Conservation (phyloP, 495 filamentous ascomycete species). For the Bathelium albidoporum region DNA sequence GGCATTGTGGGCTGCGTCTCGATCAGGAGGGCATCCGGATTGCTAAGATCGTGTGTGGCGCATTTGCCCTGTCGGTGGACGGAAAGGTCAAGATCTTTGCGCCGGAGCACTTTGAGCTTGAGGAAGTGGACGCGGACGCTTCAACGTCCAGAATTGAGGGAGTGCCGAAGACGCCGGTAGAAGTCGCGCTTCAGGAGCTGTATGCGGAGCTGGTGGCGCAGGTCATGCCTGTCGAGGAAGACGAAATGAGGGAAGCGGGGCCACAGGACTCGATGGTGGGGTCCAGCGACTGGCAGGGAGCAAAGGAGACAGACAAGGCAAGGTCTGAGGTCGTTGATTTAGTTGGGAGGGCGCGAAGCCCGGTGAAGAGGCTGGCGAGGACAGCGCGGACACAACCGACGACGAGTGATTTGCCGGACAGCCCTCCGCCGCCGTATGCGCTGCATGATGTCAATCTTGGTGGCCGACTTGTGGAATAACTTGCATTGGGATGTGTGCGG, state of each 20-base stretch:
- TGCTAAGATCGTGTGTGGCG: slow-evolving; percentile 20
- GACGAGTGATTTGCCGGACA: background rate
- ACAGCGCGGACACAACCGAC: background rate
- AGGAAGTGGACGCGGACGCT: background rate
- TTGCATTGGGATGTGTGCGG: background rate
- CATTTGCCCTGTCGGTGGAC: slow-evolving; percentile 21
- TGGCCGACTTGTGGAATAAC: background rate
- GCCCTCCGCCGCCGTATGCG: background rate
- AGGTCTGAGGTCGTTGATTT: background rate
- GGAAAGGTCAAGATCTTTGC: slow-evolving; percentile 19
- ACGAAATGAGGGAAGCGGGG: background rate
- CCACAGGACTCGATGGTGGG: background rate
- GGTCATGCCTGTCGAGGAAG: background rate
- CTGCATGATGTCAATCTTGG: background rate
- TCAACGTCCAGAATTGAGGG: background rate
- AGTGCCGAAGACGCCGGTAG: background rate
- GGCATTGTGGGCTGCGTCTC: slow-evolving; percentile 25
- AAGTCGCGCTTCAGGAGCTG: background rate
- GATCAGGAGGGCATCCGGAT: slow-evolving; percentile 20
- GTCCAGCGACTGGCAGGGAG: background rate
- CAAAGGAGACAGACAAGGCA: background rate
- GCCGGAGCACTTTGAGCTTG: background rate
- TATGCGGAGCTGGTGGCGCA: background rate
- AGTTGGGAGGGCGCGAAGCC: background rate
- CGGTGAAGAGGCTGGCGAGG: background rate